phyloP scores from a whole-genome alignment of 2,329 filamentous ascomycete genomes.

The Neopestalotiopsis rosae region DNA sequence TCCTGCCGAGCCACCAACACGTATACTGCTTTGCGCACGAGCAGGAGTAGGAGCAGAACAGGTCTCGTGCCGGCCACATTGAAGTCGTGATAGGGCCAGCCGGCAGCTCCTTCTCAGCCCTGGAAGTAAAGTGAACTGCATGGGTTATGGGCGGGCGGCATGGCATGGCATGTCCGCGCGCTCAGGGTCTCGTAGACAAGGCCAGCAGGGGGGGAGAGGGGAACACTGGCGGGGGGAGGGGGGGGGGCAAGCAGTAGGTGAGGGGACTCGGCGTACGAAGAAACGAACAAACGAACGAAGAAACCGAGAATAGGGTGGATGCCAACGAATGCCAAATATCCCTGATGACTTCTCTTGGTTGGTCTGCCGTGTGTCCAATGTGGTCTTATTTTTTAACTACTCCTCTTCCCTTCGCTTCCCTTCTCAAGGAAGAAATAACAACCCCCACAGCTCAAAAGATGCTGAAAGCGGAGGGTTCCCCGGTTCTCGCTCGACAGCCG shows the following conservation, averaged over 20 bases:
- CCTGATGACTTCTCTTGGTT: too few relatives aligned
- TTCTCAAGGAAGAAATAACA: neutral
- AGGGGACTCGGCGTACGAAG: too few relatives aligned
- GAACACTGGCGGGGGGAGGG: neutral
- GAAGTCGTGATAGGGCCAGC: slow-evolving; percentile 6
- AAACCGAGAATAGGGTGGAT: neutral
- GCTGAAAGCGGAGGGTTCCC: slow-evolving; percentile 11
- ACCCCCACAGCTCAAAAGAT: slow-evolving; percentile 9
- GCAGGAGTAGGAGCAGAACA: neutral
- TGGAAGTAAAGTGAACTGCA: slow-evolving; percentile 4
- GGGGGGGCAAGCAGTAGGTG: neutral
- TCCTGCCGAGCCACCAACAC: slow-evolving; percentile 5
- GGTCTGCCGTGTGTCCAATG: too few relatives aligned
- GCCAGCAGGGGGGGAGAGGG: neutral
- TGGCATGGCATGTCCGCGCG: neutral
- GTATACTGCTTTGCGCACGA: neutral
- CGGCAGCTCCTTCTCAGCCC: slow-evolving; percentile 5
- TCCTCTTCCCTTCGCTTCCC: too few relatives aligned
- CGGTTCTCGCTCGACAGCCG: slow-evolving; percentile 15
- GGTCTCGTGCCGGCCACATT: slow-evolving; percentile 7
- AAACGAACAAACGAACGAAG: too few relatives aligned
- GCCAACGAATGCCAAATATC: too few relatives aligned
- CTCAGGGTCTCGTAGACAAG: slow-evolving; percentile 5
- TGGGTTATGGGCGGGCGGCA: neutral
- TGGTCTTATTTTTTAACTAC: neutral